Evolutionary conservation across 345 rosid genomes (phyloP), one percentile per base, ranked within the genome.

Genomic region (Ceriops tagal): DNA sequence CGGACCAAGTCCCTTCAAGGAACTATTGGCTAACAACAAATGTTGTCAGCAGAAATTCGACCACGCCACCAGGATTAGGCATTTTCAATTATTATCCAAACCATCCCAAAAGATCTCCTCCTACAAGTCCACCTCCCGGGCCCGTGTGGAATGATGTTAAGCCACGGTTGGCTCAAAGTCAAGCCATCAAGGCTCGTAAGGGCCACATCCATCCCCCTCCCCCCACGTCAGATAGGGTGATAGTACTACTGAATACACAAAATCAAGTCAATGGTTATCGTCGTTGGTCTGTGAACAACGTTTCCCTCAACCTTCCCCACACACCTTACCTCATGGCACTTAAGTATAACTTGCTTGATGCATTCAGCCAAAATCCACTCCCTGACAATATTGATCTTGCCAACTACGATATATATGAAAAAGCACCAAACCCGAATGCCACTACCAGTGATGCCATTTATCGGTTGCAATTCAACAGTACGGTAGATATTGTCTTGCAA

Each of bases 201-300:
- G 85, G 82, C 21, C 76, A 71, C 77, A 31, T 76, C 28, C 32
- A 61, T 5, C 21, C 47, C 66, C 63, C 78, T 13, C 91, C 90
- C 3, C 91, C 96, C 1, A 65, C 47, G 3, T 30, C 86, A 0
- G 89, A 90, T 55, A 73, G 86, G 72, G 77, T 76, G 24, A 83
- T 92, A 0, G 81, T 85, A 7, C 53, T 89, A 20, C 78, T 90
- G 57, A 87, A 88, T 52, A 88, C 92, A 2, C 96, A 92, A 34
- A 92, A 84, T 70, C 35, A 0, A 8, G 75, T 85, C 5, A 65
- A 79, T 5, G 92, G 85, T 0, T 21, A 22, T 8, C 0, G 0
- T 27, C 82, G 72, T 2, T 89, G 93, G 96, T 81, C 92, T 3
- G 73, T 90, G 7, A 89, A 89, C 75, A 88, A 88, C 53, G 91